Evolutionary conservation across 2,329 filamentous ascomycete genomes (phyloP).

Genomic region (Exophiala bonariae): DNA sequence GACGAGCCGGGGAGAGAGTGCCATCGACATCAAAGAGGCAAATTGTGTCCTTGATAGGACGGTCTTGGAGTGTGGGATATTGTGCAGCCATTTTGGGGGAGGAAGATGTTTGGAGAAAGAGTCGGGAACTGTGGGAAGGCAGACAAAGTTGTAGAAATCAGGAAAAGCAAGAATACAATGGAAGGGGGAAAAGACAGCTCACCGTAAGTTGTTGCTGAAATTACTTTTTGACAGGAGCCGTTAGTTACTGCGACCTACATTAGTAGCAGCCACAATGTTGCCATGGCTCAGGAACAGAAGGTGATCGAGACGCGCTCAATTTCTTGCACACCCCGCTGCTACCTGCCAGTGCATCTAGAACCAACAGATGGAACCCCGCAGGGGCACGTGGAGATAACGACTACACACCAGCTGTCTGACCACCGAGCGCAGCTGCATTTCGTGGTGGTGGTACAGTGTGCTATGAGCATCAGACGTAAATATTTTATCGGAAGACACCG

Average conservation of each 20-base stretch:
- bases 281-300: slow-evolving; percentile 3
- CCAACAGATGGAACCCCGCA: not conserved
- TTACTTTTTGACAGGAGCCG: not conserved
- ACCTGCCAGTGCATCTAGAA: not conserved
- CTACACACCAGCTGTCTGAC: not conserved
- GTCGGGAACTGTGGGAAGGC: not conserved
- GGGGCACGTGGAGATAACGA: not conserved
- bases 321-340: not conserved
- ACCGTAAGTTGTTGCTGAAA: not conserved
- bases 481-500: too few species aligned
- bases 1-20: slow-evolving; percentile 80
- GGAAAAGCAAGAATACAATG: not conserved
- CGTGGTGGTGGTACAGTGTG: too few species aligned
- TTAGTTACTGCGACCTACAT: not conserved
- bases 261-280: not conserved
- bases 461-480: too few species aligned
- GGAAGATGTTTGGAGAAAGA: not conserved
- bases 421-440: too few species aligned
- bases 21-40: slow-evolving; percentile 95
- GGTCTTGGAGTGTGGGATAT: slow-evolving; percentile 76
- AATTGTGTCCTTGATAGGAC: slow-evolving; percentile 89
- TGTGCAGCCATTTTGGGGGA: slow-evolving; percentile 29
- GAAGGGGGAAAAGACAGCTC: not conserved
- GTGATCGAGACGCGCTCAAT: not conserved
- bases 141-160: not conserved